Evolutionary conservation across 2,329 filamentous ascomycete genomes (phyloP), one percentile per base, ranked within the genome.

Genomic region (Bipolaris gigantea): DNA sequence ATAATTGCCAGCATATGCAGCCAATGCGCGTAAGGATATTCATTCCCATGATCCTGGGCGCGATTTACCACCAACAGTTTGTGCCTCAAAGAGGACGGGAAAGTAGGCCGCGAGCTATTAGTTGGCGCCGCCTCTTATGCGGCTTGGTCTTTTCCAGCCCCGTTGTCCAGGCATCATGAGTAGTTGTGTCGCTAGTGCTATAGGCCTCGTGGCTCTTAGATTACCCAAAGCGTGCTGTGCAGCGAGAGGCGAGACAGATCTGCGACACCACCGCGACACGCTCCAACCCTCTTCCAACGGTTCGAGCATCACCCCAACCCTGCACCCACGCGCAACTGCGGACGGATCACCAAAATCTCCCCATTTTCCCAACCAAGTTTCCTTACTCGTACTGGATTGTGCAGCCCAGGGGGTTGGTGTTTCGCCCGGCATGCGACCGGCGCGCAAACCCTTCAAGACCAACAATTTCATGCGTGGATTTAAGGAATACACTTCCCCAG

Each of bases 381-480:
- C 58, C 57, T 65, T 71, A 67, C 59, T 55, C 58, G 62, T 59
- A 65, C 54, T 59, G 53, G 27, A 44, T 49, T 61, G 68, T 65
- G 63, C 65, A 73, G 68, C 63, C 63, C 67, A 66, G 62, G 67
- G 66, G 69, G 62, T 56, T 62, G 48, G 69, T 72, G 73, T 75
- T 74, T 75, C 73, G 72, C 64, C 66, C 60, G 66, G 63, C 55
- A 55, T 56, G 59, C 65, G 63, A 59, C 63, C 55, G 50, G 52
- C 55, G 49, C 57, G 63, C 61, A 59, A 45, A 46, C 53, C 64
- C 62, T 56, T 59, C 56, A 59, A 49, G 61, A 56, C 35, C 34
- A 40, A 58, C 64, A 73, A 74, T 74, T 71, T 75, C 67, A 75
- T 74, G 72, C 73, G 60, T 64, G 53, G 66, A 72, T 72, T 72